Evolutionary conservation across 371 early-diverging fungal genomes (phyloP).

Genomic region (Mortierella sp.): DNA sequence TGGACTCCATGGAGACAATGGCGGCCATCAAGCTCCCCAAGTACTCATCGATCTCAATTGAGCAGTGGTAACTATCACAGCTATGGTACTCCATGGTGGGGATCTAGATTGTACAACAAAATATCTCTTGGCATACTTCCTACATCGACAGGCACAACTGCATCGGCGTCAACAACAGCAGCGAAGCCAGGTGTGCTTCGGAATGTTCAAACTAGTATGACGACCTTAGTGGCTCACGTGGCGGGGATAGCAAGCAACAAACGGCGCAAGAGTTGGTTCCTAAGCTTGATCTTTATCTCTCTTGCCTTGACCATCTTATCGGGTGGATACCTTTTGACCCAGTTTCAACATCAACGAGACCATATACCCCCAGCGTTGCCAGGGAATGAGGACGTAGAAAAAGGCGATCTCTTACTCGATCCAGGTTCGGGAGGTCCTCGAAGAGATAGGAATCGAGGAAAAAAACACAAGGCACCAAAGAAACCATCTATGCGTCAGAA

Average conservation of each 20-base stretch:
- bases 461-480: conserved; percentile 19
- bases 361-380: not conserved
- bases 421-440: conserved; percentile 23
- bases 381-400: not conserved
- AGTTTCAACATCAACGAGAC: conserved; percentile 28
- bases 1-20: conserved; percentile 11
- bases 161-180: not conserved
- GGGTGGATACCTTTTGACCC: conserved; percentile 32
- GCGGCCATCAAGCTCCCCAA: not conserved
- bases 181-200: not conserved
- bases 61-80: conserved; percentile 1
- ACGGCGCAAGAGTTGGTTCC: conserved; percentile 45
- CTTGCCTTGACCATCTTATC: conserved; percentile 35
- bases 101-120: not conserved
- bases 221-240: not conserved
- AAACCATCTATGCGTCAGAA: not conserved
- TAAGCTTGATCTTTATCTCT: conserved; percentile 35
- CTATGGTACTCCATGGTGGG: conserved; percentile 19
- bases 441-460: conserved; percentile 20
- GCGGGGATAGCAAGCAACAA: conserved; percentile 22
- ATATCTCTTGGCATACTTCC: not conserved
- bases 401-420: conserved; percentile 8
- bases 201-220: not conserved
- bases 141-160: not conserved
- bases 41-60: conserved; percentile 1